phyloP scores from a whole-genome alignment of 176 grass and related monocot species.

The Carex kokanica region DNA sequence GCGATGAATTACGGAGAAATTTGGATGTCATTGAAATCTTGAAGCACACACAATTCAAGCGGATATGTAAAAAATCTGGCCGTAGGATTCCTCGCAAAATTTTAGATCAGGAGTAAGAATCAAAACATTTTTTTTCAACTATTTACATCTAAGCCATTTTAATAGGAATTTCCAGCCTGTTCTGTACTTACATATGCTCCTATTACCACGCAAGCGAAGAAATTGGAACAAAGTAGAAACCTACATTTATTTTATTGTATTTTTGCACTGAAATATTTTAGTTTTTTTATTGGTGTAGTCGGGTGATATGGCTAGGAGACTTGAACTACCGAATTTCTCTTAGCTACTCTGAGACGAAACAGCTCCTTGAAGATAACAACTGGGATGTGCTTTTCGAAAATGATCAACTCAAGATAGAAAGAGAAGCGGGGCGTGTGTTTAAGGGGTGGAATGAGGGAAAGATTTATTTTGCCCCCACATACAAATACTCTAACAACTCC shows the following conservation, averaged over 20 bases:
- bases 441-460: conserved; percentile 77
- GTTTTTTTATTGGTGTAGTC: conserved; percentile 29
- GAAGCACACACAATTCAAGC: conserved; percentile 64
- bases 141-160: neutral
- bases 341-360: conserved; percentile 63
- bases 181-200: neutral
- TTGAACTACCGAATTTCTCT: conserved; percentile 82
- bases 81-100: conserved; percentile 57
- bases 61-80: conserved; percentile 51
- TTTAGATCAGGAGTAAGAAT: conserved; percentile 79
- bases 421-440: conserved; percentile 61
- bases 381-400: conserved; percentile 81
- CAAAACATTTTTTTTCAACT: neutral
- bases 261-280: neutral
- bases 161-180: neutral
- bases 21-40: conserved; percentile 83
- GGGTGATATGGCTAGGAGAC: conserved; percentile 77
- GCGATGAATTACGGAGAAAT: conserved; percentile 75
- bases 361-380: conserved; percentile 57
- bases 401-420: conserved; percentile 84
- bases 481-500: conserved; percentile 88
- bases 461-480: conserved; percentile 85
- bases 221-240: neutral
- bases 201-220: neutral
- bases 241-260: neutral